Evolutionary conservation across 371 early-diverging fungal genomes (phyloP).

Genomic region (Rhizomucor pusillus): DNA sequence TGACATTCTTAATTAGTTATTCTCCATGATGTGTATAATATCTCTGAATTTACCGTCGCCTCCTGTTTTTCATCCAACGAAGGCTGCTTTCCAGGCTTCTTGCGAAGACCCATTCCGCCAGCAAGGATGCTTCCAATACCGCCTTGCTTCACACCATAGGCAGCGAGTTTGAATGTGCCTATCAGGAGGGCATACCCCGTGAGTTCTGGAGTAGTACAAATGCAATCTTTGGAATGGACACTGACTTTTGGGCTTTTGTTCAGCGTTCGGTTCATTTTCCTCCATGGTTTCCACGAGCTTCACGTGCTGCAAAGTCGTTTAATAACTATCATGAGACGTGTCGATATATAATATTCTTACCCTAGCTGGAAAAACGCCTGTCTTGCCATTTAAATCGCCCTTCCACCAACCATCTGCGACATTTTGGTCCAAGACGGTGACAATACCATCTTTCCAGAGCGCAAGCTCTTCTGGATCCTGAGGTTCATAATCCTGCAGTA

Average conservation of each 20-base stretch:
- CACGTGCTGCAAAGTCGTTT: slow-evolving; percentile 42
- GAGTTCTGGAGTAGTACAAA: not conserved
- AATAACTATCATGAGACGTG: no score
- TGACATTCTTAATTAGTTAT: not conserved
- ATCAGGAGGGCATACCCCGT: not conserved
- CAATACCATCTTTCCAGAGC: slow-evolving; percentile 58
- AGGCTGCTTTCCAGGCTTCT: slow-evolving; percentile 19
- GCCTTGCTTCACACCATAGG: slow-evolving; percentile 80
- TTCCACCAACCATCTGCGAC: slow-evolving; percentile 60
- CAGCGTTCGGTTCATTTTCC: slow-evolving; percentile 1
- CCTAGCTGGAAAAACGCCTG: slow-evolving; percentile 63
- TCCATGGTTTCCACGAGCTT: slow-evolving; percentile 33
- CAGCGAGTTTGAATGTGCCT: slow-evolving; percentile 52
- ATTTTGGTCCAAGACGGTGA: slow-evolving; percentile 58
- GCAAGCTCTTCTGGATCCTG: slow-evolving; percentile 61
- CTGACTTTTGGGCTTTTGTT: not conserved
- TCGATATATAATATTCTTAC: slow-evolving; percentile 18
- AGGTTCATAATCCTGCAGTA: slow-evolving; percentile 61
- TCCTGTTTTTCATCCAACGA: slow-evolving; percentile 2
- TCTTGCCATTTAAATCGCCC: slow-evolving; percentile 61
- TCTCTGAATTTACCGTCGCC: not conserved
- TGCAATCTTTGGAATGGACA: not conserved
- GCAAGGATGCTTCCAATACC: slow-evolving; percentile 78
- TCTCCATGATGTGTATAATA: no score
- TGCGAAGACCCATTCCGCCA: slow-evolving; percentile 47